Base-by-base conservation (phyloP, 352 stramenopile species). In the Pythium guiyangense region DNA sequence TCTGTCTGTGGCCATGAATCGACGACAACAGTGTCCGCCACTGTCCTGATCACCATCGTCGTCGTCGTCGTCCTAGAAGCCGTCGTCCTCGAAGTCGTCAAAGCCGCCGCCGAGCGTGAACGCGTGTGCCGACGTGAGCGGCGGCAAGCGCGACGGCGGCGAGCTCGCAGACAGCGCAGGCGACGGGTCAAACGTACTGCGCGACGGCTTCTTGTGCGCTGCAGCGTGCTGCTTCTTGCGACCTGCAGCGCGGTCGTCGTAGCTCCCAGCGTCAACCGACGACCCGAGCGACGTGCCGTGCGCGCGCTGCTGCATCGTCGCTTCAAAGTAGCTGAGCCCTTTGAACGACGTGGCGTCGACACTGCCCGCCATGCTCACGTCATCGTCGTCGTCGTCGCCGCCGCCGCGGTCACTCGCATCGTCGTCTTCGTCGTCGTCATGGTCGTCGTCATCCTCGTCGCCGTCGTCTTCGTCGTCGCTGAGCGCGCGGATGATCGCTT, bases 121-220 rank as follows among this genome's bases (percentile, higher is more conserved):
- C 42, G 77, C 67, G 42, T 79, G 71, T 4, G 71, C 67, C 17
- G 69, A 63, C 14, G 66, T 67, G n/a, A 90, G 57, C 1, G 75
- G 80, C 12, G 80, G 80, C 51, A 90, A 52, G 53, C 74, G 71
- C 10, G 80, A 90, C 37, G 80, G 77, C 15, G 80, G 80, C 34
- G 80, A 90, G 45, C 80, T 88, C 17, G 70, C 74, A 3, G 80
- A 90, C 11, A 90, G 62, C 50, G 78, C 77, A 22, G 80, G 80
- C 6, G 80, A 90, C 17, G 80, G 78, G 15, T 77, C 73, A 27
- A 90, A 90, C 59, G 67, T 79, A n/a, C 60, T 69, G 17, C 74
- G 64, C 5, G 74, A 77, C 18, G 69, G 72, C 18, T 20, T 18
- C 42, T 47, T 47, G 42, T 37, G 31, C 29, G 29, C 6, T 37